A percentile compares a stretch with the other conserved stretches of the same genome.
These are phyloP conservation scores for Hypericum perforatum DNA, from an alignment of 345 rosid genomes.

Conservation along the genomic window DNA sequence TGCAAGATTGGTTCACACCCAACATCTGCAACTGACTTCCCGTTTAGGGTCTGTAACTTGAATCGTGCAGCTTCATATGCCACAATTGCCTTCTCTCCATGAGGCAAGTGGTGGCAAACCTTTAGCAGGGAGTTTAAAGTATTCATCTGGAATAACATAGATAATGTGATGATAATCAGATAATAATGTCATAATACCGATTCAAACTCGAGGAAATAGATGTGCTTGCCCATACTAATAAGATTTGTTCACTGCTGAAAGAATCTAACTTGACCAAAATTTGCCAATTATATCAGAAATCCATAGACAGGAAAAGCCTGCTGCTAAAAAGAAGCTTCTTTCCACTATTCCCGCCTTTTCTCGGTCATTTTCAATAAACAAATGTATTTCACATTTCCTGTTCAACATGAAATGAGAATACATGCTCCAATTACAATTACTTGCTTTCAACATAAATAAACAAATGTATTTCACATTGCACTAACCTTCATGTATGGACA, in stretches of 20 bases:
- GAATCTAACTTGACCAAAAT: no score
- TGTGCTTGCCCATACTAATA: no score
- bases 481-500: slow-evolving; percentile 97
- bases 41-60: slow-evolving; percentile 49
- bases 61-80: slow-evolving; percentile 62
- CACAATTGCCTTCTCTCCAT: slow-evolving; percentile 27
- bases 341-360: no score
- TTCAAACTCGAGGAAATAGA: neutral
- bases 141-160: slow-evolving; percentile 67
- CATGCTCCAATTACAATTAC: neutral
- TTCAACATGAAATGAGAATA: no score
- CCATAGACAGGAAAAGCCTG: no score
- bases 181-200: neutral
- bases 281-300: no score
- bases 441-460: neutral
- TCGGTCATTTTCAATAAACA: no score
- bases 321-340: no score
- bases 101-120: slow-evolving; percentile 70
- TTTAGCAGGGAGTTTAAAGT: slow-evolving; percentile 64
- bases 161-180: slow-evolving; percentile 4
- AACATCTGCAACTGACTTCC: slow-evolving; percentile 89
- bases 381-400: no score
- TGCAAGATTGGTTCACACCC: slow-evolving; percentile 95
- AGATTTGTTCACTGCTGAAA: no score
- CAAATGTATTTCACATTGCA: neutral